These are phyloP conservation scores for Ustilago nuda DNA, from an alignment of 1,284 basidiomycete genomes.

Conservation along the genomic window DNA sequence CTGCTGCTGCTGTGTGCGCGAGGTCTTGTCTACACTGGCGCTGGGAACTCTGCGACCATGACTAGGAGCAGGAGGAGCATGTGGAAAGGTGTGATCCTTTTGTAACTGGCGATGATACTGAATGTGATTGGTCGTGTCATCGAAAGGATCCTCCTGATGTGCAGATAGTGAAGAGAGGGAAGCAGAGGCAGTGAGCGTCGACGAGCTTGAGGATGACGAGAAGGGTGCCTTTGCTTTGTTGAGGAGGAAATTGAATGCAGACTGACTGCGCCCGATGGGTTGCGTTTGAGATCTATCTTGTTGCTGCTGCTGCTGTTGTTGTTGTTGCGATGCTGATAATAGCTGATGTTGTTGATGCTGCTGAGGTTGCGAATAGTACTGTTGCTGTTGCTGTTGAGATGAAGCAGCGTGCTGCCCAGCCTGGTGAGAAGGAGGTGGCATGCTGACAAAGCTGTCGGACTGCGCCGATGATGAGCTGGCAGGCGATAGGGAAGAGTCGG, in stretches of 20 bases:
- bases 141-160: slow-evolving; percentile 41
- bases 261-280: slow-evolving; percentile 58
- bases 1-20: slow-evolving; percentile 8
- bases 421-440: slow-evolving; percentile 31
- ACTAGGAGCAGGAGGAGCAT: slow-evolving; percentile 22
- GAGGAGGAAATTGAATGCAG: slow-evolving; percentile 63
- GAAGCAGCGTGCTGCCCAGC: slow-evolving; percentile 22
- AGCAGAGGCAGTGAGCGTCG: slow-evolving; percentile 46
- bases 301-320: slow-evolving; percentile 13
- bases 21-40: slow-evolving; percentile 13
- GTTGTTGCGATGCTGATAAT: slow-evolving; percentile 12
- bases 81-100: slow-evolving; percentile 34
- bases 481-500: not conserved
- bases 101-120: slow-evolving; percentile 51
- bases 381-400: slow-evolving; percentile 18
- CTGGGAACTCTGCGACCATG: slow-evolving; percentile 25
- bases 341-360: slow-evolving; percentile 18
- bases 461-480: not conserved
- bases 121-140: slow-evolving; percentile 44
- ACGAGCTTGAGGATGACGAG: slow-evolving; percentile 48
- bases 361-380: slow-evolving; percentile 6
- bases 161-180: slow-evolving; percentile 48
- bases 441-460: slow-evolving; percentile 6
- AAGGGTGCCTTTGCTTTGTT: slow-evolving; percentile 63
- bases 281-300: slow-evolving; percentile 25